phyloP scores from a whole-genome alignment of 208 protist species.

The Tritrichomonas foetus region DNA sequence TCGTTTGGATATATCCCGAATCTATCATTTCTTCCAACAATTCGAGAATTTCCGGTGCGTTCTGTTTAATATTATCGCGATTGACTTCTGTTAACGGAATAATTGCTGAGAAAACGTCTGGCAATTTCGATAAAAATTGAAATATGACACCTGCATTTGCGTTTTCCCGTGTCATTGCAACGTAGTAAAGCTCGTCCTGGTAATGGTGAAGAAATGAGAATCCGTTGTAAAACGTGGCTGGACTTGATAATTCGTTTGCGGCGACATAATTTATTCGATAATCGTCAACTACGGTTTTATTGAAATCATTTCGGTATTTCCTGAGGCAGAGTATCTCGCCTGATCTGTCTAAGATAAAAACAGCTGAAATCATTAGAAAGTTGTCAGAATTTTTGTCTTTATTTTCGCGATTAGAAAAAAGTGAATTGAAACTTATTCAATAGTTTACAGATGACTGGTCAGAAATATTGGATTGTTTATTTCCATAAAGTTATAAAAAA shows the following conservation, averaged over 20 bases:
- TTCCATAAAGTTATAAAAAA: no score
- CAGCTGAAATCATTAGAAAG: slow-evolving; percentile 14
- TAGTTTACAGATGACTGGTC: no score
- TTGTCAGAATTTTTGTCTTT: no score
- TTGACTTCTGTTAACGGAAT: neutral
- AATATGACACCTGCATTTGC: slow-evolving; percentile 6
- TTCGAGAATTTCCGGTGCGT: neutral
- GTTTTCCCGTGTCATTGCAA: neutral
- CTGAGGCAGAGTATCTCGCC: neutral
- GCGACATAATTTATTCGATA: neutral
- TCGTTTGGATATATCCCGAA: slow-evolving; percentile 27
- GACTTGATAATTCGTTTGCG: neutral
- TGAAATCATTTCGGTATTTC: neutral
- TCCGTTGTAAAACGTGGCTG: neutral
- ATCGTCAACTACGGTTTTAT: neutral
- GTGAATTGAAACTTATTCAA: no score
- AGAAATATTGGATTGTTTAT: no score
- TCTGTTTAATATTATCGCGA: neutral
- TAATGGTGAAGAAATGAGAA: neutral
- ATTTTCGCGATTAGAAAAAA: no score
- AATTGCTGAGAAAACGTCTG: neutral
- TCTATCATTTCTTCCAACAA: slow-evolving; percentile 40
- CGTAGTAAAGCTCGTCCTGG: neutral
- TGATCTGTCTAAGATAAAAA: neutral
- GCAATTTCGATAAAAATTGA: neutral